Conservation (phyloP, 2,329 filamentous ascomycete species). For the Madurella mycetomatis region DNA sequence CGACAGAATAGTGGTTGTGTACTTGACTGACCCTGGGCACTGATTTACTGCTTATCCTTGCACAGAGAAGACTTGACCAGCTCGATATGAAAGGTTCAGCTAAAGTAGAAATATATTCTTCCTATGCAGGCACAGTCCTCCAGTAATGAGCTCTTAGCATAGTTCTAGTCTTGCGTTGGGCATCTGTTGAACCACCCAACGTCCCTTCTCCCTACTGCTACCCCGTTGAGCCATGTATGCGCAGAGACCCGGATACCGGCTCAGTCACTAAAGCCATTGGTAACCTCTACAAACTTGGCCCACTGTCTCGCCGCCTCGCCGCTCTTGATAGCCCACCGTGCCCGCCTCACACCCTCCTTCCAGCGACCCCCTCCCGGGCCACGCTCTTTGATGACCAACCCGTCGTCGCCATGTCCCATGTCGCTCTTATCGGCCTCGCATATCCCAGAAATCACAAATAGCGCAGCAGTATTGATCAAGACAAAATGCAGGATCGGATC, state of each 20-base stretch:
- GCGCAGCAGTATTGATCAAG: slow-evolving; percentile 84
- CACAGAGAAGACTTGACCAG: background rate
- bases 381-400: slow-evolving; percentile 71
- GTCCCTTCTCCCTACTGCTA: background rate
- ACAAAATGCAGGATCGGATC: slow-evolving; percentile 91
- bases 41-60: background rate
- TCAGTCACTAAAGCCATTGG: slow-evolving; percentile 46
- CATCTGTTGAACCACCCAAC: background rate
- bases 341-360: slow-evolving; percentile 89
- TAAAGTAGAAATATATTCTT: background rate
- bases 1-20: too few relatives aligned
- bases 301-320: slow-evolving; percentile 82
- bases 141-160: background rate
- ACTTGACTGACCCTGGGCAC: too few relatives aligned
- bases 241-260: too few relatives aligned
- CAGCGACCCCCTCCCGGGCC: slow-evolving; percentile 84
- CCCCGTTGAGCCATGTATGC: background rate
- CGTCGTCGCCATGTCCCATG: slow-evolving; percentile 77
- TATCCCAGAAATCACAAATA: slow-evolving; percentile 80
- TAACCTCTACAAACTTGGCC: slow-evolving; percentile 77
- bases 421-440: slow-evolving; percentile 77
- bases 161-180: background rate
- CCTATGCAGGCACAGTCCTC: too few relatives aligned
- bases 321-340: slow-evolving; percentile 82
- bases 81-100: background rate